Evolutionary conservation across 2,329 filamentous ascomycete genomes (phyloP), one percentile per base, ranked within the genome.

Genomic region (Fonsecaea erecta): DNA sequence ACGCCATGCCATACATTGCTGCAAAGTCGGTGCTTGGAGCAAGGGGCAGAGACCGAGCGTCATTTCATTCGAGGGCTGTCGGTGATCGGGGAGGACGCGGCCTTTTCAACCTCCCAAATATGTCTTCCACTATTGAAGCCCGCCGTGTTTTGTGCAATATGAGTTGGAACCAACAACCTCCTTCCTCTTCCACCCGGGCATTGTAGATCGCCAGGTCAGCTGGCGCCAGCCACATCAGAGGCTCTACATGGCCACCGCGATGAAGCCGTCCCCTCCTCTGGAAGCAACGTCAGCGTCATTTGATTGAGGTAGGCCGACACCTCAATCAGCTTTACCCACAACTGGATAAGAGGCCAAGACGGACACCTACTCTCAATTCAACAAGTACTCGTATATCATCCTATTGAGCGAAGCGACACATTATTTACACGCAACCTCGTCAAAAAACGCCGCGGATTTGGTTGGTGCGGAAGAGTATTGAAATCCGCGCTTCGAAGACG

Each of bases 1-100:
- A 83, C 55, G 93, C 92, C 63, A 96, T 87, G 12, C 91, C 88
- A 73, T 94, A 97, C 92, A 97, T 97, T 64, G 91, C 86, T 12
- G 92, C 90, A 77, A 96, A 89, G 34, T 87, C 82, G 60, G 84
- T 76, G 12, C 40, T n/a, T n/a, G n/a, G n/a, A n/a, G 18, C 18
- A 21, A n/a, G n/a, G n/a, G n/a, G n/a, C n/a, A n/a, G n/a, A n/a
- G n/a, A 24, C 5, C 24, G 43, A 48, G 43, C 52, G n/a, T n/a
- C 35, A 6, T n/a, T 48, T 18, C 24, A 32, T 3, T 48, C 43
- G 43, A 24, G 43, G n/a, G n/a, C n/a, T n/a, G n/a, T n/a, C n/a
- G n/a, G n/a, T n/a, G n/a, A n/a, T n/a, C n/a, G n/a, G n/a, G n/a
- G n/a, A n/a, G n/a, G n/a, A n/a, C n/a, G n/a, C n/a, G 43, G 11